Evolutionary conservation across 2,329 filamentous ascomycete species (phyloP).

Genomic region (Fusarium sp.): DNA sequence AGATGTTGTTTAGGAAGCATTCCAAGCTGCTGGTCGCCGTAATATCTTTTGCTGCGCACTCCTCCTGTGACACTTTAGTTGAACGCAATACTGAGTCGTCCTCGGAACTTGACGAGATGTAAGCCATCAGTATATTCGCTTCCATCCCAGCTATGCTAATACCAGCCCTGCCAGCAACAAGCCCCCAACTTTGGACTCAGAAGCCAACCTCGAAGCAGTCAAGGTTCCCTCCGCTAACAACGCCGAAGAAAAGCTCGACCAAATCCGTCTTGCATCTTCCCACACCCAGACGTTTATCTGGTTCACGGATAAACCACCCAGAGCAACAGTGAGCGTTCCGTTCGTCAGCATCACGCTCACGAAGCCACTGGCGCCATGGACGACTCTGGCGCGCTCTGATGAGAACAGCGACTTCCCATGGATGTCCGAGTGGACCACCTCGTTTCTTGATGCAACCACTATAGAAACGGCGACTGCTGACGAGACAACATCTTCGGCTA

Average conservation of each 20-base stretch:
- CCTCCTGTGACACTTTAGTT: not conserved
- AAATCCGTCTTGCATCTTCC: not conserved
- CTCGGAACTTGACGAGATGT: not conserved
- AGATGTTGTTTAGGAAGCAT: too few relatives aligned
- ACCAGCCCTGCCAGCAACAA: not conserved
- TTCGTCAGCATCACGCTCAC: slow-evolving; percentile 4
- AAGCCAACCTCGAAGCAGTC: not conserved
- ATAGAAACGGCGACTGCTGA: not conserved
- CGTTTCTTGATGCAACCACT: not conserved
- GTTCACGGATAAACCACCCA: not conserved
- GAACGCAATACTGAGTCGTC: not conserved
- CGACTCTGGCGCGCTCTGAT: slow-evolving; percentile 2
- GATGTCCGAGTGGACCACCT: not conserved
- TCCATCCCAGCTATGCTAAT: not conserved
- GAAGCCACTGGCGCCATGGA: not conserved
- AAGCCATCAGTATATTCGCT: not conserved
- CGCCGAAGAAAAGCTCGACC: not conserved
- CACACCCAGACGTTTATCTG: not conserved
- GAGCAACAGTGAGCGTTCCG: not conserved
- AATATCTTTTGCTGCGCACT: not conserved
- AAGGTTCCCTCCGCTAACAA: not conserved
- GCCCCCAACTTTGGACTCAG: not conserved
- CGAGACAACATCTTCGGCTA: not conserved
- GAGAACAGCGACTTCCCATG: not conserved
- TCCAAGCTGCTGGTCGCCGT: too few relatives aligned